phyloP scores from a whole-genome alignment of 495 filamentous ascomycete species.

The Talaromyces trachyspermus region DNA sequence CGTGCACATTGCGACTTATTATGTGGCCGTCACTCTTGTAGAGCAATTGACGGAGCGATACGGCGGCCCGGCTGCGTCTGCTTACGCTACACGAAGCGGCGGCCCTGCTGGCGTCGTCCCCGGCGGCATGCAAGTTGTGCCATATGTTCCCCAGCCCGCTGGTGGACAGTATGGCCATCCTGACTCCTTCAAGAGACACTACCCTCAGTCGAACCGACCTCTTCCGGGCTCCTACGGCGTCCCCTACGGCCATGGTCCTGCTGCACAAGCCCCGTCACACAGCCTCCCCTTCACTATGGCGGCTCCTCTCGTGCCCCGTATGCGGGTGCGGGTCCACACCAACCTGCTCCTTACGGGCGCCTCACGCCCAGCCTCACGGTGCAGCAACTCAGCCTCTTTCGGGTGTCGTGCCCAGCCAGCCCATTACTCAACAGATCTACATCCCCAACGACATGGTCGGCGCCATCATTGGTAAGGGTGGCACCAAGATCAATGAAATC shows the following conservation, averaged over 20 bases:
- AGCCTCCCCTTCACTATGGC: constrained; percentile 66
- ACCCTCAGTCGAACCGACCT: constrained; percentile 58
- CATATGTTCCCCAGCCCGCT: constrained; percentile 87
- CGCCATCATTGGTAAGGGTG: constrained; percentile 97
- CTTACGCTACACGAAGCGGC: constrained; percentile 92
- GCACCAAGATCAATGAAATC: constrained; percentile 99
- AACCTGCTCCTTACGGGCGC: constrained; percentile 57
- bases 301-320: constrained; percentile 61
- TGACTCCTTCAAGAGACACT: constrained; percentile 71
- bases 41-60: constrained; percentile 96
- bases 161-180: constrained; percentile 88
- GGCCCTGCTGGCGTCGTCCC: constrained; percentile 87
- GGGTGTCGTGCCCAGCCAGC: constrained; percentile 71
- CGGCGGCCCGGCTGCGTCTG: constrained; percentile 89
- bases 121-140: constrained; percentile 95
- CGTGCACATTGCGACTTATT: constrained; percentile 97
- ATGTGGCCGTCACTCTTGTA: constrained; percentile 89
- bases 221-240: constrained; percentile 58
- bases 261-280: constrained; percentile 57
- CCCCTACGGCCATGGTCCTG: constrained; percentile 59
- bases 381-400: constrained; percentile 61
- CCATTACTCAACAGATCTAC: constrained; percentile 95
- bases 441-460: constrained; percentile 99
- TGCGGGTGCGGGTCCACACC: constrained; percentile 68
- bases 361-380: constrained; percentile 50